Evolutionary conservation across 768 basidiomycete genomes (phyloP), one percentile per base, ranked within the genome.

Genomic region (Boletus eberwhitei): DNA sequence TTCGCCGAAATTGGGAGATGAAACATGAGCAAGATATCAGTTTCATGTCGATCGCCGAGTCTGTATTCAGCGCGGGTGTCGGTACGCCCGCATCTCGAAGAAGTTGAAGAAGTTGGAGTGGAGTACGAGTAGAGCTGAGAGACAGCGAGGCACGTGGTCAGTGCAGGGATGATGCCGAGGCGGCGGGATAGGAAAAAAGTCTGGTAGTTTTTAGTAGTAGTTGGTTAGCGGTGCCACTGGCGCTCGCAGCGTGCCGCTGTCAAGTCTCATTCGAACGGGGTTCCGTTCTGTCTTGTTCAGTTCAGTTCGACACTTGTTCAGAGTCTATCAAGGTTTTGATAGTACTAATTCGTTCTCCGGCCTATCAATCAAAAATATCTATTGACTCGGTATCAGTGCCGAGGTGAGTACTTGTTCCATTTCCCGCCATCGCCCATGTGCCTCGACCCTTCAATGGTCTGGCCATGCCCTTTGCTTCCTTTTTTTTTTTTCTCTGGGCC

Each of bases 91-190:
- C 22, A 24, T 24, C 24, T 24, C 5, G 24, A 24, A 24, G 24
- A 24, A 4, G 24, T 4, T 4, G 24, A 24, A 4, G 24, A 24
- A 24, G 24, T 24, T 24, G 1, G 29, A 29, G 29, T 24, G 24
- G n/a, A n/a, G n/a, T n/a, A n/a, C n/a, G n/a, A n/a, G n/a, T n/a
- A n/a, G n/a, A n/a, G n/a, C n/a, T n/a, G n/a, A n/a, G n/a, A n/a
- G n/a, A n/a, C n/a, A n/a, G n/a, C n/a, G n/a, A n/a, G n/a, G 42
- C 44, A 48, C 47, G 47, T 48, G 47, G 47, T n/a, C 24, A 26
- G 1, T 7, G 47, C 7, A 36, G 22, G 16, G 24, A 40, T 3
- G 3, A 3, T 48, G 47, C 47, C 47, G 48, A 48, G 47, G 5
- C 5, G 24, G 48, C 36, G 14, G 8, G 1, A 29, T 1, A 29